A percentile compares a stretch with the other conserved stretches of the same genome.
Conservation (phyloP, 331 rosid genomes). For the Spiraea crenata region DNA sequence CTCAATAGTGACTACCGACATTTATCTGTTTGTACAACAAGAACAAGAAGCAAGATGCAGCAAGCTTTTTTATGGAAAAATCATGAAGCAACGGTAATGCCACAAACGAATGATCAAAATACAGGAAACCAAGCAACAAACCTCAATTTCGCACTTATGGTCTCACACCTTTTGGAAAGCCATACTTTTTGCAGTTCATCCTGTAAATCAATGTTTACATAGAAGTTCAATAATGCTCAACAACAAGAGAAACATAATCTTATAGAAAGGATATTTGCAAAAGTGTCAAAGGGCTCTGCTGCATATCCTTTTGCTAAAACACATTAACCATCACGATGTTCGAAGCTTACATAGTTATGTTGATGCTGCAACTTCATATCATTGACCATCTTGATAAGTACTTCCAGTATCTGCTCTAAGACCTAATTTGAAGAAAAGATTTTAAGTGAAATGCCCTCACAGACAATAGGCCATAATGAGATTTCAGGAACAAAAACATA, state of each 20-base stretch:
- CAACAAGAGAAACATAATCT: slow-evolving; percentile 12
- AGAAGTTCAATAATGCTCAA: slow-evolving; percentile 13
- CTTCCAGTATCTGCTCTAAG: slow-evolving; percentile 88
- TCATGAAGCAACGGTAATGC: neutral
- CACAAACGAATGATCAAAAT: neutral
- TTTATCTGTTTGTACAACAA: neutral
- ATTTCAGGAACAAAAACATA: neutral
- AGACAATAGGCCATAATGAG: neutral
- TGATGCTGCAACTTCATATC: slow-evolving; percentile 96
- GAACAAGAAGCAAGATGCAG: neutral
- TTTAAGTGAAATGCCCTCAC: slow-evolving; percentile 5
- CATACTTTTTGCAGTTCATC: slow-evolving; percentile 86
- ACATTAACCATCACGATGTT: slow-evolving; percentile 13
- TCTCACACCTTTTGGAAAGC: slow-evolving; percentile 91
- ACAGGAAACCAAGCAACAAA: slow-evolving; percentile 33
- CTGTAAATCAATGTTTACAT: slow-evolving; percentile 32
- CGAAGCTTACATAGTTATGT: slow-evolving; percentile 68
- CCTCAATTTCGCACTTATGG: slow-evolving; percentile 93
- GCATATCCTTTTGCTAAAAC: neutral
- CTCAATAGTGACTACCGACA: neutral
- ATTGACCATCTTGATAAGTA: slow-evolving; percentile 82
- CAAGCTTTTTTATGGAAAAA: neutral
- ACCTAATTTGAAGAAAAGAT: slow-evolving; percentile 50
- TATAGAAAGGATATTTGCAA: neutral
- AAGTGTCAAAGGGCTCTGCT: neutral